Base-by-base conservation (phyloP, 2,329 filamentous ascomycete species). In the Dendrostoma leiphaemia region DNA sequence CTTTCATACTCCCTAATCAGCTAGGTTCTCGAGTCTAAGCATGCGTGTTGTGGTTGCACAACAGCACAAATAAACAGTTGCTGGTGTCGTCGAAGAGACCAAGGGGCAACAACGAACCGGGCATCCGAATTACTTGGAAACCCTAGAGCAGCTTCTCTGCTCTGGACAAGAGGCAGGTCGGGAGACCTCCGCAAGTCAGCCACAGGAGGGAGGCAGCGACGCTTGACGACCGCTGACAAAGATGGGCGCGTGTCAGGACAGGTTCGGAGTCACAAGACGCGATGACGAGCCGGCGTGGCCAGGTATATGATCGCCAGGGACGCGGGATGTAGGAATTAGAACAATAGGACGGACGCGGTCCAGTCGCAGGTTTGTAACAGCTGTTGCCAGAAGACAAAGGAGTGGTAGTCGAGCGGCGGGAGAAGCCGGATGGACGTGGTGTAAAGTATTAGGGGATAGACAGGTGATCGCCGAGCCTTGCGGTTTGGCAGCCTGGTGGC, bases 1-100 rank as follows among this genome's bases (percentile, higher is more conserved):
- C 72, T 75, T 54, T 62, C 60, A 62, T 57, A 48, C 53, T 59
- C 57, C 24, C 28, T 21, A n/a, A 44, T 57, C 52, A 57, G 55
- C 55, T 21, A 29, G n/a, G 44, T 47, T 35, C 29, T 51, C 47
- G 34, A 37, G 48, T 15, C 31, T 40, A 29, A 7, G 23, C 48
- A 51, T 43, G 40, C 37, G 51, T 47, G 34, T 44, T 29, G 26
- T 40, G 19, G 45, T 32, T 29, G 48, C n/a, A 31, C 41, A 52
- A 32, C 44, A 37, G 35, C 6, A 29, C 35, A 17, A 29, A n/a
- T n/a, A 29, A 29, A 51, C 23, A 35, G 37, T 24, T 48, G 52
- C 35, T 53, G 54, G 47, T 44, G 55, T 44, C 24, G 54, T 57
- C 44, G 38, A 57, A 43, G 54, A 60, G 52, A 61, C 34, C 51